These are phyloP conservation scores for Fusarium anthophilum DNA, from an alignment of 2,329 filamentous ascomycete genomes.

Conservation along the genomic window DNA sequence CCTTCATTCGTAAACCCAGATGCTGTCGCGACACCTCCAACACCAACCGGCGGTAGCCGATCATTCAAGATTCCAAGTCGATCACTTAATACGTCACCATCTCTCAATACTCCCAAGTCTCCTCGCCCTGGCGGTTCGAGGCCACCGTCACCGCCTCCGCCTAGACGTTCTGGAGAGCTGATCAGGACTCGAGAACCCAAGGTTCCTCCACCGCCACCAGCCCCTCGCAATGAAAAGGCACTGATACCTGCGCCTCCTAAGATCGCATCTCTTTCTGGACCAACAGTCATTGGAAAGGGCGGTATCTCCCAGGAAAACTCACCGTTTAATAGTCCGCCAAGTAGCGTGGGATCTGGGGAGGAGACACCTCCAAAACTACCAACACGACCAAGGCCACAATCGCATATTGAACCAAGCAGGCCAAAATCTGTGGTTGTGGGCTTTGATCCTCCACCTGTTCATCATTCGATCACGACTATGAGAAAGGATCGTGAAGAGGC, in stretches of 20 bases:
- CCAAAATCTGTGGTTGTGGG: conserved; percentile 33
- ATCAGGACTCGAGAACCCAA: conserved; percentile 59
- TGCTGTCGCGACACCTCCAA: conserved; percentile 51
- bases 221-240: conserved; percentile 81
- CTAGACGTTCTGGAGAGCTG: conserved; percentile 68
- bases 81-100: conserved; percentile 62
- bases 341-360: conserved; percentile 69
- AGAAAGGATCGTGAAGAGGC: conserved; percentile 57
- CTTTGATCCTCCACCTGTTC: conserved; percentile 64
- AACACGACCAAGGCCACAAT: conserved; percentile 59
- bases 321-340: conserved; percentile 87
- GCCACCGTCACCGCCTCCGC: conserved; percentile 71
- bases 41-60: conserved; percentile 55
- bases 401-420: conserved; percentile 36
- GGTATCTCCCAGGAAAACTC: conserved; percentile 62
- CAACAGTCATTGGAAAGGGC: conserved; percentile 21
- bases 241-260: conserved; percentile 46
- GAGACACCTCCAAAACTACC: conserved; percentile 61
- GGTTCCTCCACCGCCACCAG: conserved; percentile 70
- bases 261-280: conserved; percentile 18
- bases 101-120: conserved; percentile 49
- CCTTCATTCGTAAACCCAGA: conserved; percentile 60
- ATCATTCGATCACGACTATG: conserved; percentile 57
- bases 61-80: conserved; percentile 65
- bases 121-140: conserved; percentile 59